Evolutionary conservation across 2,329 filamentous ascomycete species (phyloP).

Genomic region (Microdochium bolleyi): DNA sequence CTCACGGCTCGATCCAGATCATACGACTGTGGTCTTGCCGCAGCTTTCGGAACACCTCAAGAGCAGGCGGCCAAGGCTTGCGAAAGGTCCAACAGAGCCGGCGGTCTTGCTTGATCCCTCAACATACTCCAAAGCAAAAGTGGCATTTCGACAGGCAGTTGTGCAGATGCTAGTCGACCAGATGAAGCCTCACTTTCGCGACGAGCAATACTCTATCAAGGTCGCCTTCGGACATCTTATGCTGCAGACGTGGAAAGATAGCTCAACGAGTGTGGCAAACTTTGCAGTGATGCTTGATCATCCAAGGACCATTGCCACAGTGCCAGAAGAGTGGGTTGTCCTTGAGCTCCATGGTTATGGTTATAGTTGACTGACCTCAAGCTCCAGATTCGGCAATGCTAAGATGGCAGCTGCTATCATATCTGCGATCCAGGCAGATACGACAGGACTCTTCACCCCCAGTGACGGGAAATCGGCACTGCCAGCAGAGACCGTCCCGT

Average conservation of each 20-base stretch:
- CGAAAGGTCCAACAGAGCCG: neutral
- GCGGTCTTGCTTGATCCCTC: neutral
- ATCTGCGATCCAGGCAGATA: neutral
- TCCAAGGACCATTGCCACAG: neutral
- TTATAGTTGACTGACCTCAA: neutral
- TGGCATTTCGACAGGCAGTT: neutral
- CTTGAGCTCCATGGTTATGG: neutral
- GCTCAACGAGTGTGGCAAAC: neutral
- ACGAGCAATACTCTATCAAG: neutral
- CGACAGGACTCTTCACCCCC: neutral
- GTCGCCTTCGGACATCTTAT: neutral
- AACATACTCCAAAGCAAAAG: neutral
- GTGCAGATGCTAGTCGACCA: neutral
- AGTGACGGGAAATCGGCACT: neutral
- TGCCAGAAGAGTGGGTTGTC: neutral
- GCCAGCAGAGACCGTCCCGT: neutral
- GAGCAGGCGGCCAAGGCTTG: neutral
- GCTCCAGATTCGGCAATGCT: neutral
- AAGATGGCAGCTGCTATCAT: neutral
- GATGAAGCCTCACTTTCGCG: neutral
- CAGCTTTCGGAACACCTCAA: neutral
- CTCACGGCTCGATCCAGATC: neutral
- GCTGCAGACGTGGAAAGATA: neutral
- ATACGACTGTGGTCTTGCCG: neutral
- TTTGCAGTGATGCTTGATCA: neutral